A percentile compares a stretch with the other conserved stretches of the same genome.
Conservation (phyloP, 768 basidiomycete species). For the Lactifluus hygrophoroides region DNA sequence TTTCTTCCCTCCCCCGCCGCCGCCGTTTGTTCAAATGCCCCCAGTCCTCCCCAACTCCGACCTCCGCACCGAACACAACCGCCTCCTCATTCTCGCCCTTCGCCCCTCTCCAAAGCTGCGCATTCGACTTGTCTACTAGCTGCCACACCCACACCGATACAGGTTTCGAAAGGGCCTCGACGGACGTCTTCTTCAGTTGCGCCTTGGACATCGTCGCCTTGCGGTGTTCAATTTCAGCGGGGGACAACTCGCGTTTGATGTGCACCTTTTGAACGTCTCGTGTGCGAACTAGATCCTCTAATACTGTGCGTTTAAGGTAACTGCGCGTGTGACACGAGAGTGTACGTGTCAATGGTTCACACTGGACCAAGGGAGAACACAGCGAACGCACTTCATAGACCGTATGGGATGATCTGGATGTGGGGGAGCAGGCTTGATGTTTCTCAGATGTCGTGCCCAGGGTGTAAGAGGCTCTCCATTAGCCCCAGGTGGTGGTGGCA, state of each 20-base stretch:
- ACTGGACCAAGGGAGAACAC: too few relatives aligned
- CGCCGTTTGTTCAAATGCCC: constrained; percentile 51
- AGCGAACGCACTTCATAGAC: constrained; percentile 47
- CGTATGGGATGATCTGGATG: constrained; percentile 41
- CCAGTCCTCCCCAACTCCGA: constrained; percentile 44
- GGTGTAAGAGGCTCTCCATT: neutral
- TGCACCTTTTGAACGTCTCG: constrained; percentile 38
- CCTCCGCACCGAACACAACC: constrained; percentile 29
- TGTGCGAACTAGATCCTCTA: constrained; percentile 37
- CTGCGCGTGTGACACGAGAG: constrained; percentile 26
- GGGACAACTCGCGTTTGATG: constrained; percentile 26
- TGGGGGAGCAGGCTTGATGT: constrained; percentile 35
- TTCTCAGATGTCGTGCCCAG: constrained; percentile 10
- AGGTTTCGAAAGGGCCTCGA: neutral
- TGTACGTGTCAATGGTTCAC: neutral
- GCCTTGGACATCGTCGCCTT: constrained; percentile 22
- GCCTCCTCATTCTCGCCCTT: constrained; percentile 6
- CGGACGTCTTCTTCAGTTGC: constrained; percentile 25
- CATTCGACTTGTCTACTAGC: constrained; percentile 4
- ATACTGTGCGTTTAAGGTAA: constrained; percentile 46
- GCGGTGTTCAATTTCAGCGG: constrained; percentile 24
- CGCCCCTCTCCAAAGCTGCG: neutral
- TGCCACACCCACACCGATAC: constrained; percentile 36
- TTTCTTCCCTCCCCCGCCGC: constrained; percentile 37
- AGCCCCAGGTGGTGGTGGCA: constrained; percentile 1